A percentile compares a stretch with the other conserved stretches of the same genome.
These are phyloP conservation scores for Amanita inopinata DNA, from an alignment of 768 basidiomycete species.

Conservation along the genomic window DNA sequence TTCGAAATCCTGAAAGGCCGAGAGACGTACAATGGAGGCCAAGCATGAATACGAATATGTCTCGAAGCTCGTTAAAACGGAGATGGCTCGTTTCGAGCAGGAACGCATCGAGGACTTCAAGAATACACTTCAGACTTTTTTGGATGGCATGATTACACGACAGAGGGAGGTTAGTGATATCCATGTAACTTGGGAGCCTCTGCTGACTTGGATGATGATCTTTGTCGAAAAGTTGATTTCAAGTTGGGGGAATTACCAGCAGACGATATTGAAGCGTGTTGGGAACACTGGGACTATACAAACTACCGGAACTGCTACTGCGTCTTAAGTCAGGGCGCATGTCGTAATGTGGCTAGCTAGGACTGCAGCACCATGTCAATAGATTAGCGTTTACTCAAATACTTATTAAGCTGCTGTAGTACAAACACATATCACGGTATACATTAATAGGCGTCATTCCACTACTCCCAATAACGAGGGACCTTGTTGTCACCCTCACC, in stretches of 20 bases:
- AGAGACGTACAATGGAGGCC: conserved; percentile 72
- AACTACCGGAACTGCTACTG: conserved; percentile 10
- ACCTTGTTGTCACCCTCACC: conserved; percentile 55
- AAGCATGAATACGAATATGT: conserved; percentile 86
- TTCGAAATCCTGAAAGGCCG: conserved; percentile 42
- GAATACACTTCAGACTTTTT: conserved; percentile 65
- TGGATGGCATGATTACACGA: conserved; percentile 77
- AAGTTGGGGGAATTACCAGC: conserved; percentile 79
- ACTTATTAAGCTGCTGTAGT: not conserved
- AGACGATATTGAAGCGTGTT: conserved; percentile 36
- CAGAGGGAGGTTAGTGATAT: conserved; percentile 61
- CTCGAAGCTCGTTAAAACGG: conserved; percentile 80
- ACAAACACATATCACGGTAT: not conserved
- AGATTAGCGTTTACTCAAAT: too few relatives aligned
- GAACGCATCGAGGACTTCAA: conserved; percentile 95
- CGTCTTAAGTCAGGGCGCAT: not conserved
- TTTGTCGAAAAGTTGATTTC: conserved; percentile 60
- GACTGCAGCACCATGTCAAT: too few relatives aligned
- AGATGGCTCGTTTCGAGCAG: conserved; percentile 85
- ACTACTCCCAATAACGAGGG: conserved; percentile 77
- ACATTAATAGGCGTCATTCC: conserved; percentile 10
- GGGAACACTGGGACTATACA: conserved; percentile 14
- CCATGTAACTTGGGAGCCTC: not conserved
- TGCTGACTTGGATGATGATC: conserved; percentile 5
- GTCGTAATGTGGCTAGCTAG: too few relatives aligned